phyloP scores from a whole-genome alignment of 2,329 filamentous ascomycete species.

The Claviceps sp. region DNA sequence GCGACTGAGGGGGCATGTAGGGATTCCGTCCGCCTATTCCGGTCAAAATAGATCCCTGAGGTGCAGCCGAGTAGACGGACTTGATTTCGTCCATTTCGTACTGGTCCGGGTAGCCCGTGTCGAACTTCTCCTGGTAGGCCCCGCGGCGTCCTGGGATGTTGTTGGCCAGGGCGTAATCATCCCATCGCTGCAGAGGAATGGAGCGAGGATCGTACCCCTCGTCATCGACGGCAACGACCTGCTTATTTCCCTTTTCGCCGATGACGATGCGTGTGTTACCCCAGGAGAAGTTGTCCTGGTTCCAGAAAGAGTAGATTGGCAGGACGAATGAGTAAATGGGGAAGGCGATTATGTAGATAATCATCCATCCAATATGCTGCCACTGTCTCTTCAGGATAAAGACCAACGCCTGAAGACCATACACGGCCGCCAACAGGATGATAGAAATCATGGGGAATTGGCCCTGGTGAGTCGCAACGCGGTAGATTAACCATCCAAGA shows the following conservation, averaged over 20 bases:
- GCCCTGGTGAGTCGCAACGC: conserved; percentile 52
- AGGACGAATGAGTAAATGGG: conserved; percentile 87
- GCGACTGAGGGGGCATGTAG: conserved; percentile 75
- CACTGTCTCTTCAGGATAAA: conserved; percentile 96
- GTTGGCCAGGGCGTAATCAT: conserved; percentile 82
- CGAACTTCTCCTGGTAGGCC: conserved; percentile 48
- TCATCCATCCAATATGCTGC: conserved; percentile 99
- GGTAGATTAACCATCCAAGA: conserved; percentile 77
- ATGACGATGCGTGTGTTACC: conserved; percentile 97
- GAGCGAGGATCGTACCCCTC: conserved; percentile 83
- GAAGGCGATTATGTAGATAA: conserved; percentile 93
- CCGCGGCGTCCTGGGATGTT: conserved; percentile 85
- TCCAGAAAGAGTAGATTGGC: conserved; percentile 98
- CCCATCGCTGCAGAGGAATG: conserved; percentile 91
- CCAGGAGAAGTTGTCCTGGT: conserved; percentile 98
- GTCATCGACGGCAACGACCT: conserved; percentile 74
- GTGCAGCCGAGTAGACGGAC: conserved; percentile 87
- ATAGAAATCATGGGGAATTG: conserved; percentile 80
- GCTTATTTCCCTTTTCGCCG: conserved; percentile 81
- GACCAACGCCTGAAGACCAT: conserved; percentile 89
- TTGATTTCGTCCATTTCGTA: conserved; percentile 99
- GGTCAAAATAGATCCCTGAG: conserved; percentile 73
- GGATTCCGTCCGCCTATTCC: conserved; percentile 62
- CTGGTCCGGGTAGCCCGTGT: conserved; percentile 56
- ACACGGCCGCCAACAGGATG: conserved; percentile 78